Evolutionary conservation across 2,329 filamentous ascomycete species (phyloP).

Genomic region (Curvularia spicifera): DNA sequence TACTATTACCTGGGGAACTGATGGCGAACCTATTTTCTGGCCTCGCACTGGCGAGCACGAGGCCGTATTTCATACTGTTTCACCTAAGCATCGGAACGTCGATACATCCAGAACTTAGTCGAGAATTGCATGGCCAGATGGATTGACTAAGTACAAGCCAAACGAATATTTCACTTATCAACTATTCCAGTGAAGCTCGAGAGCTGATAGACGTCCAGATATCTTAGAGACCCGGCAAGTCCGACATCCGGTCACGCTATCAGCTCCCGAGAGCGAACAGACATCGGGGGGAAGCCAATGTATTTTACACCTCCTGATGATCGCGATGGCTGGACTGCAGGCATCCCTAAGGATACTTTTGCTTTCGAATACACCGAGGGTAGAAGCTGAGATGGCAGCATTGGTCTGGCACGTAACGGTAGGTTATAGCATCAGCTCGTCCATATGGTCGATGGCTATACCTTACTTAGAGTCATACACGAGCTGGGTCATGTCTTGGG

Average conservation of each 20-base stretch:
- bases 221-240: not conserved
- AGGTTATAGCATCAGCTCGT: conserved; percentile 2
- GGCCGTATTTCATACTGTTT: conserved; percentile 9
- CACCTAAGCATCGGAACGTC: not conserved
- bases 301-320: not conserved
- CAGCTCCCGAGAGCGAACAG: conserved; percentile 2
- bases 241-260: conserved; percentile 2
- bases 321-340: conserved; percentile 3
- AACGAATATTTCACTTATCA: not conserved
- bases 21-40: conserved; percentile 3
- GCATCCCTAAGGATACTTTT: conserved; percentile 3
- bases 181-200: no score
- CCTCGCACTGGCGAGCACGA: not conserved
- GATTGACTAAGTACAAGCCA: conserved; percentile 2
- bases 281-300: not conserved
- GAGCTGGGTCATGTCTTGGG: conserved; percentile 6
- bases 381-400: conserved; percentile 1
- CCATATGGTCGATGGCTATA: not conserved
- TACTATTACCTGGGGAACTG: not conserved
- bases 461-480: conserved; percentile 1
- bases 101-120: not conserved
- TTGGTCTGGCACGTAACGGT: conserved; percentile 1
- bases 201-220: not conserved
- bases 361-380: conserved; percentile 6
- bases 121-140: conserved; percentile 3